Base-by-base conservation (phyloP, 176 grass and related monocot species). In the Lolium perenne region DNA sequence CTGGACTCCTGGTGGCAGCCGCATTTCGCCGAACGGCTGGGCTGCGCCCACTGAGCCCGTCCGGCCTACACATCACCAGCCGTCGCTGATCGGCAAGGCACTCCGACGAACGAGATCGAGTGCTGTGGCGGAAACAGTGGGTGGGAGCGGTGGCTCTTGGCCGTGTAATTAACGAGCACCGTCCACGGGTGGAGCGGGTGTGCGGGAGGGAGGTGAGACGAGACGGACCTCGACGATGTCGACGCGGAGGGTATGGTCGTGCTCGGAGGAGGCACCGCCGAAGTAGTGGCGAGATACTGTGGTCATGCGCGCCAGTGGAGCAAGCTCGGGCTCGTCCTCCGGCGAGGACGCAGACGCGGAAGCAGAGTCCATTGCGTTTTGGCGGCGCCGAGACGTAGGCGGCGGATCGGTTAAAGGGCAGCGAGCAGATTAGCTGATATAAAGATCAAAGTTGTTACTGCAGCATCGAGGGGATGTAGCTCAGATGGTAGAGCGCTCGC, bases 261-360 rank as follows among this genome's bases (percentile, higher is more conserved):
- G 2, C 11, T 87, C 84, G 26, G 87, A 88, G 0, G 91, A 88
- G 20, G 60, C 62, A 49, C 88, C 86, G 51, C 95, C 95, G 70
- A 95, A 98, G 88, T 91, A 98, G 84, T 95, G 83, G 49, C 57
- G 90, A 0, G 95, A 98, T 1, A 93, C 21, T 0, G 89, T 92
- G 53, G 87, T 91, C 91, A 91, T 95, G 3, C 72, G 80, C 20
- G 60, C 15, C 0, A 76, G 45, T 12, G 32, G 62, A 15, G 71
- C 43, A 40, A 2, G 10, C 20, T 29, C 41, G 20, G 83, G 12
- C 22, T 50, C 38, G 12, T 70, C 71, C 45, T 70, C 65, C 45
- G 45, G 4, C 50, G 40, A 55, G 32, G 77, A 70, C 63, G 78
- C 9, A 2, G 62, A 50, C 1, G 69, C 63, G 45, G 71, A 51